Percentiles rank a stretch among this genome's conserved stretches.
phyloP scores from a whole-genome alignment of 306 rosid genomes.

The Senna siamea region DNA sequence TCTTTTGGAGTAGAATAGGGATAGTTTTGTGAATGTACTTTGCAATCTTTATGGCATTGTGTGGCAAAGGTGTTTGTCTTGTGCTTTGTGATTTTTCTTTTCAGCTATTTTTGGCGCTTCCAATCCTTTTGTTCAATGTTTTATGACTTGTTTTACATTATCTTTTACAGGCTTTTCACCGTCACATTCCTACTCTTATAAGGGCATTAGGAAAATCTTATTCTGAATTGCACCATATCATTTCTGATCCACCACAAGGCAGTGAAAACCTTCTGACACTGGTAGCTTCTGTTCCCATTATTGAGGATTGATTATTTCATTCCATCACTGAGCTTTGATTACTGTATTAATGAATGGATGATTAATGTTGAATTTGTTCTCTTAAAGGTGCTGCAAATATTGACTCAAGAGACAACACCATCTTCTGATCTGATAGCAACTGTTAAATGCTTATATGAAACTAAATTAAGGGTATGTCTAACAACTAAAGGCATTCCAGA shows the following conservation, averaged over 20 bases:
- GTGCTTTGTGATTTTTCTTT: slow-evolving; percentile 33
- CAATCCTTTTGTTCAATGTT: slow-evolving; percentile 29
- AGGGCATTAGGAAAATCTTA: slow-evolving; percentile 88
- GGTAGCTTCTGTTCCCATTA: slow-evolving; percentile 53
- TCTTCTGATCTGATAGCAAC: slow-evolving; percentile 84
- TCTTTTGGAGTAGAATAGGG: neutral
- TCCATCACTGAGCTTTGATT: slow-evolving; percentile 21
- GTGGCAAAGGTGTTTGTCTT: slow-evolving; percentile 14
- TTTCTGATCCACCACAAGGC: slow-evolving; percentile 95
- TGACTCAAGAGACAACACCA: slow-evolving; percentile 83
- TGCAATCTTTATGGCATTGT: neutral
- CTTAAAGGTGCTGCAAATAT: slow-evolving; percentile 82
- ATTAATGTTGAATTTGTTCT: slow-evolving; percentile 39
- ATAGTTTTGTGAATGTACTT: neutral
- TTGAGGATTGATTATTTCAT: slow-evolving; percentile 25
- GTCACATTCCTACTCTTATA: slow-evolving; percentile 82
- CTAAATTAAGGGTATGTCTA: slow-evolving; percentile 75
- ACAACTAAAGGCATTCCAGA: slow-evolving; percentile 30
- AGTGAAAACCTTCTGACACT: slow-evolving; percentile 88
- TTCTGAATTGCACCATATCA: slow-evolving; percentile 75
- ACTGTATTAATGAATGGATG: slow-evolving; percentile 4
- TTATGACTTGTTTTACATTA: slow-evolving; percentile 29
- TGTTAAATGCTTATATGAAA: slow-evolving; percentile 83
- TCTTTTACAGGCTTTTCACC: slow-evolving; percentile 83
- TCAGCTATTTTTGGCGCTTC: neutral